Evolutionary conservation across 257 asterid genomes (phyloP).

Genomic region (Scutellaria barbata): DNA sequence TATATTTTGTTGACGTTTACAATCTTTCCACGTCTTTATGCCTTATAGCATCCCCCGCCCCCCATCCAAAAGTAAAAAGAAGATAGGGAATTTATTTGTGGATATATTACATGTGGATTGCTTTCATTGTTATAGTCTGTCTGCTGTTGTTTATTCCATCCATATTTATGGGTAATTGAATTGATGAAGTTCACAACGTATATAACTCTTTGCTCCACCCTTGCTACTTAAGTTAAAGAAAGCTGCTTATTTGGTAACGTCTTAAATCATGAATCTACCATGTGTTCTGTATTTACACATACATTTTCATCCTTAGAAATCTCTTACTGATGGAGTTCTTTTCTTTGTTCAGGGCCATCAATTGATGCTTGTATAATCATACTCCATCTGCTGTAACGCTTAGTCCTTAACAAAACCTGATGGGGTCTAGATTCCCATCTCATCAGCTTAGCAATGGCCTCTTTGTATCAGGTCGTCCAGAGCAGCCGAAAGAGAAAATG

Average conservation of each 20-base stretch:
- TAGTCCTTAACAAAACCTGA: slow-evolving; percentile 39
- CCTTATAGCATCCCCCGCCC: neutral
- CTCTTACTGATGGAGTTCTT: slow-evolving; percentile 34
- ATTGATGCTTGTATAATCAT: slow-evolving; percentile 19
- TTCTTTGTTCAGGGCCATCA: slow-evolving; percentile 42
- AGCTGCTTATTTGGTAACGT: slow-evolving; percentile 10
- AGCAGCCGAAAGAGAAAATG: slow-evolving; percentile 78
- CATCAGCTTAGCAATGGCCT: slow-evolving; percentile 97
- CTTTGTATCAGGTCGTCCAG: slow-evolving; percentile 86
- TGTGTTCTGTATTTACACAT: slow-evolving; percentile 5
- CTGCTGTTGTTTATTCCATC: slow-evolving; percentile 34
- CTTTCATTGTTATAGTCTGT: slow-evolving; percentile 21
- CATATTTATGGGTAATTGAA: slow-evolving; percentile 21
- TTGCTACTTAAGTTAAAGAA: neutral
- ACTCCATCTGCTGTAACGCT: slow-evolving; percentile 27
- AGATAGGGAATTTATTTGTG: slow-evolving; percentile 6
- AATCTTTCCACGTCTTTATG: slow-evolving; percentile 40
- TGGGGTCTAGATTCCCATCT: slow-evolving; percentile 96
- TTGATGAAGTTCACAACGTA: slow-evolving; percentile 10
- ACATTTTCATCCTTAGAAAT: slow-evolving; percentile 29
- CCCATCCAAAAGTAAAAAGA: neutral
- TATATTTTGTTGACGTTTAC: slow-evolving; percentile 21
- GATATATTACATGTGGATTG: slow-evolving; percentile 22
- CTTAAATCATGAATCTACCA: slow-evolving; percentile 2
- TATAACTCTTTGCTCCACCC: slow-evolving; percentile 24